These are phyloP conservation scores for Cytidiella melzeri DNA, from an alignment of 768 basidiomycete species.

Conservation along the genomic window DNA sequence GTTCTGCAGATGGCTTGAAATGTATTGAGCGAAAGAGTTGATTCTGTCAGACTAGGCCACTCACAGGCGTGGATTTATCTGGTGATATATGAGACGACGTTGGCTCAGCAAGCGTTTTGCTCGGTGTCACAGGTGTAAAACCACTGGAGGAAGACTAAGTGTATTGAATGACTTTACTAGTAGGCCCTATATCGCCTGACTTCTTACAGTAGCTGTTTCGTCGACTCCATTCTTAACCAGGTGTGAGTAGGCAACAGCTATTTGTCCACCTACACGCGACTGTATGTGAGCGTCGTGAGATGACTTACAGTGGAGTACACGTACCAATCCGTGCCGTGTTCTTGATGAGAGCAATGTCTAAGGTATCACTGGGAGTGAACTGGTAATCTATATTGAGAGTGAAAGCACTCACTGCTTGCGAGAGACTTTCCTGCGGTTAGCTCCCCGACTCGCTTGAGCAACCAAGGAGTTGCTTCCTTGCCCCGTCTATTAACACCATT, in stretches of 20 bases:
- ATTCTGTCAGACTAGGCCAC: background rate
- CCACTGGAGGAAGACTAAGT: background rate
- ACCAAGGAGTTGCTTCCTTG: slow-evolving; percentile 94
- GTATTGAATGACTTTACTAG: background rate
- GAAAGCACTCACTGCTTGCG: slow-evolving; percentile 48
- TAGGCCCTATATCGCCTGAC: background rate
- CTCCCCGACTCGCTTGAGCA: slow-evolving; percentile 76
- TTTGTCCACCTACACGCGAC: slow-evolving; percentile 52
- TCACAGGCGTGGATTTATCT: background rate
- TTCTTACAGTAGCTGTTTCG: slow-evolving; percentile 1
- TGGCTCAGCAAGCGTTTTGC: background rate
- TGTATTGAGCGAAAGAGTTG: background rate
- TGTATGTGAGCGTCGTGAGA: background rate
- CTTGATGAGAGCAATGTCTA: slow-evolving; percentile 82
- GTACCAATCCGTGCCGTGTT: slow-evolving; percentile 83
- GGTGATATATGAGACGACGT: no score
- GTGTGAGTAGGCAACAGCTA: slow-evolving; percentile 70
- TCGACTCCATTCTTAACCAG: slow-evolving; percentile 24
- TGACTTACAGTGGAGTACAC: slow-evolving; percentile 17
- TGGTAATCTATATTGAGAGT: background rate
- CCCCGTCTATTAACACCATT: slow-evolving; percentile 76
- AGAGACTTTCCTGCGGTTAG: slow-evolving; percentile 74
- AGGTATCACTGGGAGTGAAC: background rate
- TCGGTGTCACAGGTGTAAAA: background rate
- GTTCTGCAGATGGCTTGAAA: slow-evolving; percentile 30